Percentiles rank a stretch among this genome's conserved stretches.
Evolutionary conservation across 202 grass and related monocot genomes (phyloP).

Genomic region (Zoysia matrella): DNA sequence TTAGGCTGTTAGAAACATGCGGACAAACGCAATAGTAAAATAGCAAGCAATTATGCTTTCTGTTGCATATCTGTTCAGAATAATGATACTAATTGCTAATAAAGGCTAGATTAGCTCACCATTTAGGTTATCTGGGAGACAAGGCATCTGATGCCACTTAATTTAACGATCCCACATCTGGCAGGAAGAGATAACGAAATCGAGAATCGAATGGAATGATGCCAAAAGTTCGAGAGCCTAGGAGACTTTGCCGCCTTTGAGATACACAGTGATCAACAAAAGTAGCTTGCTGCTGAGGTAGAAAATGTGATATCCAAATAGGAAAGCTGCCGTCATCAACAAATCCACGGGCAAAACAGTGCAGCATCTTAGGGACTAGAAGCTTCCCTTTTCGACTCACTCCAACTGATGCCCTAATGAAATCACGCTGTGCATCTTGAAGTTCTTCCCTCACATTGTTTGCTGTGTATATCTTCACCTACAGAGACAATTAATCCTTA

Average conservation of each 20-base stretch:
- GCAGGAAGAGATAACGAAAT: too few species aligned
- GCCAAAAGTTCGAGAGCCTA: too few species aligned
- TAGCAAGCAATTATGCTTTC: background rate
- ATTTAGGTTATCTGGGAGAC: constrained; percentile 6
- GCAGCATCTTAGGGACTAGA: background rate
- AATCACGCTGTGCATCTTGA: constrained; percentile 83
- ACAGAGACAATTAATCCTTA: constrained; percentile 11
- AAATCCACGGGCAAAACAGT: constrained; percentile 83
- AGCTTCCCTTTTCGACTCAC: constrained; percentile 28
- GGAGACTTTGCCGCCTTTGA: constrained; percentile 38
- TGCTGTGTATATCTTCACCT: constrained; percentile 90
- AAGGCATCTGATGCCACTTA: background rate
- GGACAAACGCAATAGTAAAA: background rate
- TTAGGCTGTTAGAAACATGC: constrained; percentile 31
- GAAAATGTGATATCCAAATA: constrained; percentile 82
- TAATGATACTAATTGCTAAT: background rate
- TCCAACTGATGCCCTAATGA: constrained; percentile 82
- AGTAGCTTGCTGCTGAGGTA: constrained; percentile 78
- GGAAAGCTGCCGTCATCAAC: constrained; percentile 78
- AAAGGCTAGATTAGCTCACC: constrained; percentile 16
- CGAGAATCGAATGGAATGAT: too few species aligned
- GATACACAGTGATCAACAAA: constrained; percentile 90
- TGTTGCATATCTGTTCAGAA: background rate
- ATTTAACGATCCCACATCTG: constrained; percentile 13
- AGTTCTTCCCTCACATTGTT: constrained; percentile 87